Evolutionary conservation across 2,329 filamentous ascomycete species (phyloP).

Genomic region (Thielaviopsis populi): DNA sequence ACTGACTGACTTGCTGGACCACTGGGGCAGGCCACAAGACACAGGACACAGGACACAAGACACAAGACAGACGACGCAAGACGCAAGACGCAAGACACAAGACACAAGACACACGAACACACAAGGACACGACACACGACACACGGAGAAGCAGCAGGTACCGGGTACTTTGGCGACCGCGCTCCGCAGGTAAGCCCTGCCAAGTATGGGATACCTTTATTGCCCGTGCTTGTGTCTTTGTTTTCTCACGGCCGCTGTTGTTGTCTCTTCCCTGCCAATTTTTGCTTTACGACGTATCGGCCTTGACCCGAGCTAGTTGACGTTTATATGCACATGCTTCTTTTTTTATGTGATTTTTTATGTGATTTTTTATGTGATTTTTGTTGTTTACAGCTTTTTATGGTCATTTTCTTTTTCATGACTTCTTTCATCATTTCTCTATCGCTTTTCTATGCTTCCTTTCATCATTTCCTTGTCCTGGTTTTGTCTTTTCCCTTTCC

Average conservation of each 20-base stretch:
- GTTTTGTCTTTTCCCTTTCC: too few relatives aligned
- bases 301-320: neutral
- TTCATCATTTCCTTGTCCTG: too few relatives aligned
- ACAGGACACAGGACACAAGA: too few relatives aligned
- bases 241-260: neutral
- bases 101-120: too few relatives aligned
- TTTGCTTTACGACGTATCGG: slow-evolving; percentile 1
- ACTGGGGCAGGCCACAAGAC: too few relatives aligned
- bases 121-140: too few relatives aligned
- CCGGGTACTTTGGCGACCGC: neutral
- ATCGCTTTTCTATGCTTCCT: too few relatives aligned
- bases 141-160: neutral
- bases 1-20: too few relatives aligned
- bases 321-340: neutral
- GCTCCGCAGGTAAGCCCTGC: neutral
- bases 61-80: too few relatives aligned
- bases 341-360: too few relatives aligned
- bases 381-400: neutral
- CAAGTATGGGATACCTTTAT: neutral
- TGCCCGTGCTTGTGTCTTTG: neutral
- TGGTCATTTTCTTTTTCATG: neutral
- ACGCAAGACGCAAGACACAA: too few relatives aligned
- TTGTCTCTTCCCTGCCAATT: neutral
- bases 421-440: neutral
- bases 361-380: too few relatives aligned